Evolutionary conservation across 495 filamentous ascomycete genomes (phyloP).

Genomic region (Neurospora intermedia): DNA sequence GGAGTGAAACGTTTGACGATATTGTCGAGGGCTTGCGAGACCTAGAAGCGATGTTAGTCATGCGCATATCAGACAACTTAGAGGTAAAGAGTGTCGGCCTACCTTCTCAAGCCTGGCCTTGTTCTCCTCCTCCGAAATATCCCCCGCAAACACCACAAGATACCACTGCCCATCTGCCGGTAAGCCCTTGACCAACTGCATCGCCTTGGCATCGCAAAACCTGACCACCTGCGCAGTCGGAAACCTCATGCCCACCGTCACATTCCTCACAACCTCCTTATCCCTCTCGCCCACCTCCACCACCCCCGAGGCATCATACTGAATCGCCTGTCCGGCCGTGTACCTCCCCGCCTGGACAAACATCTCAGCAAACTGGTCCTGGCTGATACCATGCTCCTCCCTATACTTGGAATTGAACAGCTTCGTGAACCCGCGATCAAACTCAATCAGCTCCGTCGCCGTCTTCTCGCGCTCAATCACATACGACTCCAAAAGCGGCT

Average conservation of each 20-base stretch:
- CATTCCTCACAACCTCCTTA: constrained; percentile 25
- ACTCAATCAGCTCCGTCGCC: constrained; percentile 62
- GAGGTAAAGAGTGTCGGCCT: too few species aligned
- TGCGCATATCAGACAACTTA: too few species aligned
- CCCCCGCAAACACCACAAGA: constrained; percentile 48
- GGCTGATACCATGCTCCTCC: constrained; percentile 22
- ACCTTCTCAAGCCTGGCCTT: constrained; percentile 29
- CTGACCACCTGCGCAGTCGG: constrained; percentile 45
- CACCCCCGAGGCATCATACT: constrained; percentile 43
- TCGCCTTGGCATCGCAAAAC: constrained; percentile 44
- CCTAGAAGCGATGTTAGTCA: constrained; percentile 7
- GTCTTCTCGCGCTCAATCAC: constrained; percentile 56
- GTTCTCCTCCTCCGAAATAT: constrained; percentile 26
- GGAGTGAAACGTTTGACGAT: constrained; percentile 38
- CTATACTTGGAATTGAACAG: constrained; percentile 42
- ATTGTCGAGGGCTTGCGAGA: constrained; percentile 18
- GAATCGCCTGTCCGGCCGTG: constrained; percentile 52
- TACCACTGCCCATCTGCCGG: constrained; percentile 48
- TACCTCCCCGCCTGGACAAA: constrained; percentile 53
- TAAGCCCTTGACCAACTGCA: constrained; percentile 44
- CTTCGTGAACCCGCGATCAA: constrained; percentile 56
- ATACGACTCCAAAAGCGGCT: constrained; percentile 54
- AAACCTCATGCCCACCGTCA: constrained; percentile 49
- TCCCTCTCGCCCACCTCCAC: constrained; percentile 22
- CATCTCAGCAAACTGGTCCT: constrained; percentile 41